A percentile compares a stretch with the other conserved stretches of the same genome.
These are phyloP conservation scores for Akanthomyces dipterigenus DNA, from an alignment of 2,329 filamentous ascomycete genomes.

Conservation along the genomic window DNA sequence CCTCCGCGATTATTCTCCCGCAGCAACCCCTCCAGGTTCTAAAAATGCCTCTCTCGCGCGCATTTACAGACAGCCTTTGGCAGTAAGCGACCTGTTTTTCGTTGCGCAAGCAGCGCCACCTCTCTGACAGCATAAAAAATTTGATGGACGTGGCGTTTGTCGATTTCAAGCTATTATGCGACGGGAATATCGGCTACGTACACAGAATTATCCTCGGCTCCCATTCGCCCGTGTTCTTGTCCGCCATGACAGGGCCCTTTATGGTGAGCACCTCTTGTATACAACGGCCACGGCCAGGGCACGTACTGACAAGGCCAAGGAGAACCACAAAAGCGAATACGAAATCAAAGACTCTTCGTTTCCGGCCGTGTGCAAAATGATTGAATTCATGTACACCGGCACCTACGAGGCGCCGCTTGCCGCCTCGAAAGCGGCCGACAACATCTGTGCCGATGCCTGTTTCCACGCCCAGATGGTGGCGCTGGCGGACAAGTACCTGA, in stretches of 20 bases:
- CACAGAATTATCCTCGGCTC: not conserved
- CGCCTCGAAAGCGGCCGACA: no score
- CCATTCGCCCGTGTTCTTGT: not conserved
- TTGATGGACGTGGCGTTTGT: not conserved
- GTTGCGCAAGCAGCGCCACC: not conserved
- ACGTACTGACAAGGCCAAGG: not conserved
- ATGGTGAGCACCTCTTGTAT: not conserved
- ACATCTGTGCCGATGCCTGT: not conserved
- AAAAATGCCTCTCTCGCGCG: not conserved
- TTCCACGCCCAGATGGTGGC: not conserved
- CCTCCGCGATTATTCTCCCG: not conserved
- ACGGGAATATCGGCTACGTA: not conserved
- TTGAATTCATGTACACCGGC: not conserved
- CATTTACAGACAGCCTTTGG: not conserved
- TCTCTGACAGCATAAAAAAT: not conserved
- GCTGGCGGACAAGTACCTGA: not conserved
- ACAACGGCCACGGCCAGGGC: not conserved
- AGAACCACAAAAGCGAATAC: fast-evolving
- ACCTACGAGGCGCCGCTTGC: fast-evolving
- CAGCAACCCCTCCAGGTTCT: not conserved
- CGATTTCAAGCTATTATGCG: not conserved
- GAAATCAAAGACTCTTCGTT: not conserved
- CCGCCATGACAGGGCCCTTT: not conserved
- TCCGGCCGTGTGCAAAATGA: not conserved
- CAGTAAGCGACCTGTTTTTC: not conserved